Conservation (phyloP, 2,329 filamentous ascomycete species). For the Bipolaris victoriae region DNA sequence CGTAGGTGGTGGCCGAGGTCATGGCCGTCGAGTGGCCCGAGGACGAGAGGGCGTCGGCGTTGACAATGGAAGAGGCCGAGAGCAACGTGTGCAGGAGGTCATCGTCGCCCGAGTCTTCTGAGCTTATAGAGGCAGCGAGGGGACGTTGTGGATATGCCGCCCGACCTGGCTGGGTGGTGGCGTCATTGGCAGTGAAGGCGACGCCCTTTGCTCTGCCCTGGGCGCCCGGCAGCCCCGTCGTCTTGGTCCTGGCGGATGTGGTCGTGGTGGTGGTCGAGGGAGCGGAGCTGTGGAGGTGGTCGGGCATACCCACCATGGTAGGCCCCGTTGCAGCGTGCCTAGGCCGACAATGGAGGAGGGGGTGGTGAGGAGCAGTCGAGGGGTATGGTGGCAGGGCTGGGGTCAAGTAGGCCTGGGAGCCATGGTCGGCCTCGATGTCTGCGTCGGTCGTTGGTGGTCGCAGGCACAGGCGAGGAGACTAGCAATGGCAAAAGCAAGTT, state of each 20-base stretch:
- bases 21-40: conserved; percentile 43
- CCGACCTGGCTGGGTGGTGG: conserved; percentile 4
- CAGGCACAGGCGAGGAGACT: not conserved
- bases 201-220: conserved; percentile 30
- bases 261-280: conserved; percentile 7
- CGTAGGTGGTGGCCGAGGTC: conserved; percentile 42
- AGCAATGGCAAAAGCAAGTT: conserved; percentile 9
- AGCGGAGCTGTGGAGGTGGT: conserved; percentile 9
- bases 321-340: conserved; percentile 3
- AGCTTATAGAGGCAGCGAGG: conserved; percentile 31
- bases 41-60: conserved; percentile 39
- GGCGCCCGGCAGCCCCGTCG: conserved; percentile 1
- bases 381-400: not conserved
- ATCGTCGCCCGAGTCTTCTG: conserved; percentile 8
- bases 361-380: not conserved
- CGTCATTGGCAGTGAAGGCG: conserved; percentile 30
- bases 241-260: not conserved
- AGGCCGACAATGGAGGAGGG: not conserved
- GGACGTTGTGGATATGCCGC: conserved; percentile 5
- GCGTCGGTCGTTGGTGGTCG: conserved; percentile 2
- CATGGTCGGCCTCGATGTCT: not conserved
- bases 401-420: conserved; percentile 3
- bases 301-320: conserved; percentile 34
- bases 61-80: conserved; percentile 40
- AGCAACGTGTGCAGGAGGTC: conserved; percentile 35